These are phyloP conservation scores for Ogataea nitratoaversa DNA, from an alignment of 805 yeast species.

Conservation along the genomic window DNA sequence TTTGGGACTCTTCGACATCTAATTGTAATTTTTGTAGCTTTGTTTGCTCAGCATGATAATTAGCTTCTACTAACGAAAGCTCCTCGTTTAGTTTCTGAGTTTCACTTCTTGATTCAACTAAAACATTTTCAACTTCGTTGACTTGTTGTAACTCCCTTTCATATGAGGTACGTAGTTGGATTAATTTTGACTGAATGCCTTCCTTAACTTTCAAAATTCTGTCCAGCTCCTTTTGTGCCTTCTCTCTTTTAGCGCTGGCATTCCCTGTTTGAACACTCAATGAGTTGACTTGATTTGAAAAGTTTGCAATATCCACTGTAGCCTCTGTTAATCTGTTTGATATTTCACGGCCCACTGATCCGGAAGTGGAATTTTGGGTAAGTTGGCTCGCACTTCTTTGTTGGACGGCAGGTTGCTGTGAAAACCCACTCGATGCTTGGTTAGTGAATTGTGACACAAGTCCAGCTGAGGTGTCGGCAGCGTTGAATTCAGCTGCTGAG, in stretches of 20 bases:
- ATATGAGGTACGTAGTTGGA: conserved; percentile 62
- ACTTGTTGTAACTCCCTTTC: conserved; percentile 77
- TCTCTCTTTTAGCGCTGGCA: conserved; percentile 63
- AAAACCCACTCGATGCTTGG: conserved; percentile 9
- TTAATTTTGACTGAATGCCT: conserved; percentile 70
- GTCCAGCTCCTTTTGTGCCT: conserved; percentile 76
- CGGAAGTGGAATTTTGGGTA: conserved; percentile 19
- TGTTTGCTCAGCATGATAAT: conserved; percentile 62
- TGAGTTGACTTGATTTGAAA: conserved; percentile 79
- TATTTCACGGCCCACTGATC: conserved; percentile 51
- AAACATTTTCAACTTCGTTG: conserved; percentile 60
- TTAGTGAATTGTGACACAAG: too few relatives aligned
- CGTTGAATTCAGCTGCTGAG: too few relatives aligned
- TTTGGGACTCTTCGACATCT: conserved; percentile 63
- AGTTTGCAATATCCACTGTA: conserved; percentile 79
- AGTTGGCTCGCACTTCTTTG: conserved; percentile 2
- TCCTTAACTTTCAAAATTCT: conserved; percentile 60
- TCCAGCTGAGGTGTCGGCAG: too few relatives aligned
- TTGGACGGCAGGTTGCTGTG: conserved; percentile 1
- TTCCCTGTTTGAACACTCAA: conserved; percentile 69
- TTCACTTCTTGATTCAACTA: conserved; percentile 59
- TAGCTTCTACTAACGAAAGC: conserved; percentile 73
- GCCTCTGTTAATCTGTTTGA: conserved; percentile 72
- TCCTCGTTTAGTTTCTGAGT: conserved; percentile 68
- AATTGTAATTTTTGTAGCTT: conserved; percentile 59